Evolutionary conservation across 2,329 filamentous ascomycete genomes (phyloP), one percentile per base, ranked within the genome.

Genomic region (Trichoderma lentiforme): DNA sequence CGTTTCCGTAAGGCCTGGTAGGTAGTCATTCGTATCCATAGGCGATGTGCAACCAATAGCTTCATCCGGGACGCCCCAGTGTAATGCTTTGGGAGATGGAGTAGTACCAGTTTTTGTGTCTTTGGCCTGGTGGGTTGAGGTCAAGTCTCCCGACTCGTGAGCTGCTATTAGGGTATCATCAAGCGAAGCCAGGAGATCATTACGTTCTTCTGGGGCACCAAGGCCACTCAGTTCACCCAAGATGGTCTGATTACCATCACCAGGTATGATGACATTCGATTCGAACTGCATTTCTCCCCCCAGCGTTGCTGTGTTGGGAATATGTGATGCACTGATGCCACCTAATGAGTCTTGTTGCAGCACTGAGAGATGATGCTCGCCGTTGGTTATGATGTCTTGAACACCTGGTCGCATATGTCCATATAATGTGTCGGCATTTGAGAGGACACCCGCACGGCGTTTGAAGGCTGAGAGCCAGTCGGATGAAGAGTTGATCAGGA

Each of bases 381-480:
- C 26, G 4, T 64, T 11, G 7, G 30, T 14, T 5, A 43, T 43
- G 51, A 34, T 43, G 4, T 14, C 18, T 6, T 36, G 14, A 58
- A 11, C 11, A 5, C 5, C 18, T n/a, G 28, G 12, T 30, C 30
- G 64, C 21, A 39, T 6, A 15, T 58, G 24, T 39, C 32, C 64
- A 24, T 51, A 12, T 51, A n/a, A 7, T 15, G 24, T 26, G 15
- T n/a, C 34, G 4, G 18, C 4, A 6, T 5, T 18, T 21, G 12
- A 56, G 21, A 30, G 24, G 3, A 68, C 3, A 6, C 65, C 65
- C 4, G 67, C 67, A 6, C 67, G 53, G 21, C 67, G 67, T 51
- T 58, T 70, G 15, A 70, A 70, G 26, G 61, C 39, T 30, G 53
- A 43, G 3, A 68, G 65, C 65, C 65, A 68, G 12, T 58, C 26